Evolutionary conservation across 805 yeast species (phyloP).

Genomic region (Candida caryicola): DNA sequence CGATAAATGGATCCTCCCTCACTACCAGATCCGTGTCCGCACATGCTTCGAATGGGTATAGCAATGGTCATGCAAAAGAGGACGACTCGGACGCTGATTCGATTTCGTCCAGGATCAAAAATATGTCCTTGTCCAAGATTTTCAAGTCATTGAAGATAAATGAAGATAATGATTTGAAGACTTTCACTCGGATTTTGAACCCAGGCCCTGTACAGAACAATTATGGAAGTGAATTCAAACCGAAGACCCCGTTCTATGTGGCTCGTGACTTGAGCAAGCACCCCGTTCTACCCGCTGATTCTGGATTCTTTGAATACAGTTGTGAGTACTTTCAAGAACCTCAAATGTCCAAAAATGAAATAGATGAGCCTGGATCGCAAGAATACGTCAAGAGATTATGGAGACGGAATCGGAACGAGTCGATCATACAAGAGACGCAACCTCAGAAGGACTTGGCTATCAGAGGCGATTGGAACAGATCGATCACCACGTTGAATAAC

Average conservation of each 20-base stretch:
- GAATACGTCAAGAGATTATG: constrained; percentile 79
- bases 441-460: constrained; percentile 81
- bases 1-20: constrained; percentile 27
- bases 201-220: constrained; percentile 34
- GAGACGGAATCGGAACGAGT: constrained; percentile 88
- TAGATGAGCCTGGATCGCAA: constrained; percentile 89
- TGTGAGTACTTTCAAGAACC: constrained; percentile 96
- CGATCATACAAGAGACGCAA: constrained; percentile 83
- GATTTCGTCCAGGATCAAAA: constrained; percentile 31
- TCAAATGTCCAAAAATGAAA: constrained; percentile 79
- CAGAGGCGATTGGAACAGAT: constrained; percentile 80
- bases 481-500: constrained; percentile 58
- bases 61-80: constrained; percentile 3
- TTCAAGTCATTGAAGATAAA: constrained; percentile 38
- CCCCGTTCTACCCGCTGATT: constrained; percentile 52
- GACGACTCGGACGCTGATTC: constrained; percentile 29
- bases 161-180: constrained; percentile 40
- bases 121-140: constrained; percentile 32
- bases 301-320: constrained; percentile 69
- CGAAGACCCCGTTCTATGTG: constrained; percentile 56
- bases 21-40: constrained; percentile 30
- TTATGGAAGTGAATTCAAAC: constrained; percentile 47
- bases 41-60: constrained; percentile 13
- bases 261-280: constrained; percentile 30
- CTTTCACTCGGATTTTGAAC: constrained; percentile 35